Evolutionary conservation across 2,329 filamentous ascomycete species (phyloP), one percentile per base, ranked within the genome.

Genomic region (Westerdykella ornata): DNA sequence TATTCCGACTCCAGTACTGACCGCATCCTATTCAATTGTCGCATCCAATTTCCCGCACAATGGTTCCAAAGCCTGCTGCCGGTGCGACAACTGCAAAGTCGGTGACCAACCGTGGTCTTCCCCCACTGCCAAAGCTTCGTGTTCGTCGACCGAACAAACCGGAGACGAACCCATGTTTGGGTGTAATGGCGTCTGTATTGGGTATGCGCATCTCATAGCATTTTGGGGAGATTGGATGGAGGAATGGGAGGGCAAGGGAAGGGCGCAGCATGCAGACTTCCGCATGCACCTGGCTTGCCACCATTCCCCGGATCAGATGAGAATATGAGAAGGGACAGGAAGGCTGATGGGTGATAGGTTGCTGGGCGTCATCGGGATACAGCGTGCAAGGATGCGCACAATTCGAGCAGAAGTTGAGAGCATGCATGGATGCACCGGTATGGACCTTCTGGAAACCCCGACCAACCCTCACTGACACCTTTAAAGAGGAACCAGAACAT

Each of bases 381-480:
- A 83, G 67, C 15, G 64, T 72, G n/a, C 72, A 76, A 57, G 78
- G 75, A 31, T 84, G 80, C 53, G 72, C 72, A 22, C 70, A 69
- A 31, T 63, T 84, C 26, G 80, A 83, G 59, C 71, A 79, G 53
- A 74, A 78, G 57, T 64, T 84, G 52, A 71, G 78, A 54, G 68
- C 72, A 39, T 84, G 80, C 63, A 95, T 96, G 88, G 90, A 97
- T 72, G 77, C 77, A 42, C 81, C 83, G 48, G 80, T 84, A 75
- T 59, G 73, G 73, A 65, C 42, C 34, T 43, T 12, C 36, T 18
- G 6, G 16, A 6, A 43, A 13, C 16, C 12, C 4, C 28, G n/a
- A 19, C 22, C 7, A 39, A 33, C 2, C 15, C 11, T 8, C 19
- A 16, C 20, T 14, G 4, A 30, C 14, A 20, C 12, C 31, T 42